These are phyloP conservation scores for Catharanthus roseus DNA, from an alignment of 257 asterid species.

Conservation along the genomic window DNA sequence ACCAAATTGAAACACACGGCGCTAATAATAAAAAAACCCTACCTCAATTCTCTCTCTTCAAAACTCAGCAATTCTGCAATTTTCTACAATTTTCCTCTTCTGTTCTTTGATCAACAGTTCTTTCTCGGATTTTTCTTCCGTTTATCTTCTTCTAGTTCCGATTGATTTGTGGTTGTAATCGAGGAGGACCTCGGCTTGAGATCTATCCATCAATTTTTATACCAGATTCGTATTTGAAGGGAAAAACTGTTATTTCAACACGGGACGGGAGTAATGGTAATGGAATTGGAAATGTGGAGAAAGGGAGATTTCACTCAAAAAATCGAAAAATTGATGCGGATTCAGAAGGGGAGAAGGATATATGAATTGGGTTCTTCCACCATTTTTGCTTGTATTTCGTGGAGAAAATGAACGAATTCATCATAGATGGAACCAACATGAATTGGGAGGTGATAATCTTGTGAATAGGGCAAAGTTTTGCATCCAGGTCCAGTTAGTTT, in stretches of 20 bases:
- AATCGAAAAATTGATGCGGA: slow-evolving; percentile 64
- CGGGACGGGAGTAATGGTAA: slow-evolving; percentile 72
- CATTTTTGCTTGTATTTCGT: slow-evolving; percentile 66
- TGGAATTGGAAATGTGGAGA: slow-evolving; percentile 63
- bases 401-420: slow-evolving; percentile 60
- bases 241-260: slow-evolving; percentile 58
- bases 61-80: no score
- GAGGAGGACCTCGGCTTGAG: no score
- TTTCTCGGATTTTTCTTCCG: no score
- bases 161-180: no score
- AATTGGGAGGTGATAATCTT: slow-evolving; percentile 70
- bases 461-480: slow-evolving; percentile 49
- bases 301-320: slow-evolving; percentile 38
- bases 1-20: no score
- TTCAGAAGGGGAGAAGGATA: slow-evolving; percentile 53
- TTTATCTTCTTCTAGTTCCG: no score
- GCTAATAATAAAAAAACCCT: no score
- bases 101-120: no score
- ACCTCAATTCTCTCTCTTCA: no score
- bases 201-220: no score
- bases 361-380: slow-evolving; percentile 63
- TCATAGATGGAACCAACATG: slow-evolving; percentile 79
- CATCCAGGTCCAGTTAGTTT: slow-evolving; percentile 71
- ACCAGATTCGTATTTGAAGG: slow-evolving; percentile 43
- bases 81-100: no score